Percentiles rank a stretch among this genome's conserved stretches.
Evolutionary conservation across 371 early-diverging fungal species (phyloP).

Genomic region (Mortierella sp.): DNA sequence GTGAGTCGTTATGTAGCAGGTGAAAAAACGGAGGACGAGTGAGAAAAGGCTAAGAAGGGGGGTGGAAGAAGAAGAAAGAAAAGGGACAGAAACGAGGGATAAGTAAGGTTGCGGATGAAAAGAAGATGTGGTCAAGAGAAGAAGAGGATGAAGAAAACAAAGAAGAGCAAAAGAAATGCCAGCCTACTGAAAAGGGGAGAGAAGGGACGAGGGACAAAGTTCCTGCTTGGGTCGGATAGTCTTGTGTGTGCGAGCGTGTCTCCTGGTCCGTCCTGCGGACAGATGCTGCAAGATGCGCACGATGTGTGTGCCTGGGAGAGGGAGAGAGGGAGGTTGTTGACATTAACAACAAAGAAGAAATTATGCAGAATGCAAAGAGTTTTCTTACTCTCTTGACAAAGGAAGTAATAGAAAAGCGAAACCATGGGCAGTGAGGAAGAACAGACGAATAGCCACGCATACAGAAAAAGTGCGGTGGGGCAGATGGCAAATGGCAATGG

Average conservation of each 20-base stretch:
- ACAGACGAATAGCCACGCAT: too few relatives aligned
- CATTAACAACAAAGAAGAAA: background rate
- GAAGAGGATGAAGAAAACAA: too few relatives aligned
- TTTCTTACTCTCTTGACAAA: background rate
- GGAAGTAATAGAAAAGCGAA: background rate
- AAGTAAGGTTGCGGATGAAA: conserved; percentile 24
- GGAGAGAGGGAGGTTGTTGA: too few relatives aligned
- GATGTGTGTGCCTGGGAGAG: conserved; percentile 1
- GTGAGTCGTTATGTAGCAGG: conserved; percentile 1
- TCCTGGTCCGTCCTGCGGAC: conserved; percentile 11
- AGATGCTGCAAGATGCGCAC: background rate
- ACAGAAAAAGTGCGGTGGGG: background rate
- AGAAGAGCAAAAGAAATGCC: background rate
- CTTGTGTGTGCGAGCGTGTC: background rate
- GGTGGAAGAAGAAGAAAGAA: background rate
- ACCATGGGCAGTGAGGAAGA: background rate
- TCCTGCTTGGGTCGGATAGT: conserved; percentile 4
- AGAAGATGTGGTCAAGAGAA: too few relatives aligned
- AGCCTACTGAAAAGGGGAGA: background rate
- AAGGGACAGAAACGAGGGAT: conserved; percentile 16
- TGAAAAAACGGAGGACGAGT: conserved; percentile 6
- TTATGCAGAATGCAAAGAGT: background rate
- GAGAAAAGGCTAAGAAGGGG: background rate
- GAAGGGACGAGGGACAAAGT: background rate
- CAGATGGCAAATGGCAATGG: background rate